phyloP scores from a whole-genome alignment of 2,329 filamentous ascomycete species.

The Microcyclospora pomicola region DNA sequence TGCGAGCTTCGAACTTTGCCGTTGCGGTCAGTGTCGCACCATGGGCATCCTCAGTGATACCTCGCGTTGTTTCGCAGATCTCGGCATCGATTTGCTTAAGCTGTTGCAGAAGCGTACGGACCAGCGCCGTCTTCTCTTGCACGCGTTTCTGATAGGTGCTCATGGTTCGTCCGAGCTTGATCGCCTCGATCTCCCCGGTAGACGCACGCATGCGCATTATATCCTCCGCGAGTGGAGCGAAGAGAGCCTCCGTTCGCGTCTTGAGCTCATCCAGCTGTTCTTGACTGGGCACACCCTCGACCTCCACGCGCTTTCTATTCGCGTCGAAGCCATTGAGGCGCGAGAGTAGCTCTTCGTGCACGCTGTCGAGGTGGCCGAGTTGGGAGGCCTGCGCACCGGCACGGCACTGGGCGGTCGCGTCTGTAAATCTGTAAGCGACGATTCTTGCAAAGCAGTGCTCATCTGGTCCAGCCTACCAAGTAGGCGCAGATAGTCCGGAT shows the following conservation, averaged over 20 bases:
- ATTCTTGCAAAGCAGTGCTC: constrained; percentile 3
- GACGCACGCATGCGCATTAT: constrained; percentile 5
- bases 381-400: background rate
- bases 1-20: constrained; percentile 6
- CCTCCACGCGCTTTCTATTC: too few relatives aligned
- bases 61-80: constrained; percentile 7
- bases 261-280: constrained; percentile 8
- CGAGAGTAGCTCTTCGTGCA: constrained; percentile 8
- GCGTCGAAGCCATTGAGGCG: constrained; percentile 10
- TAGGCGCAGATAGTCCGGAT: background rate
- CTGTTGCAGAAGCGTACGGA: constrained; percentile 7
- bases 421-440: constrained; percentile 4
- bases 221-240: constrained; percentile 12
- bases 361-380: constrained; percentile 3
- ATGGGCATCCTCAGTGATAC: constrained; percentile 6
- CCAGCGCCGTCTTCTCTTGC: constrained; percentile 5
- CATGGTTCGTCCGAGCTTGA: constrained; percentile 11
- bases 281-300: constrained; percentile 6
- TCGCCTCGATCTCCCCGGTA: constrained; percentile 2
- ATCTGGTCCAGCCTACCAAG: background rate
- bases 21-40: constrained; percentile 2
- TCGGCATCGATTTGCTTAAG: constrained; percentile 8
- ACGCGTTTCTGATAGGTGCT: constrained; percentile 6
- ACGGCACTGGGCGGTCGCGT: constrained; percentile 7
- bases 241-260: constrained; percentile 4